Conservation (phyloP, 2,329 filamentous ascomycete species). For the Talaromyces sp. region DNA sequence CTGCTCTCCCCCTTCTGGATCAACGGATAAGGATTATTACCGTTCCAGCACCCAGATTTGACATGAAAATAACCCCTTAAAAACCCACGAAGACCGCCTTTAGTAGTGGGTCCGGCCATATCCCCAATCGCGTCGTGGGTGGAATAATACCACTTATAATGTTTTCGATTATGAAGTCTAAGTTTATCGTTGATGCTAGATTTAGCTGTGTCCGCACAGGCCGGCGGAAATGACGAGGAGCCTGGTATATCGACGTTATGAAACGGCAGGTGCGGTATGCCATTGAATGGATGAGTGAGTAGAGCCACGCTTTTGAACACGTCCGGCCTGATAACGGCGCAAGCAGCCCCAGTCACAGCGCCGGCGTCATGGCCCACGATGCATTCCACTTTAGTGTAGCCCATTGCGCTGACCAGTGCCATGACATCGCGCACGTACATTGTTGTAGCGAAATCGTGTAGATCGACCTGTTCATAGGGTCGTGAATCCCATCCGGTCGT, state of each 20-base stretch:
- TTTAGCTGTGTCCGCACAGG: background rate
- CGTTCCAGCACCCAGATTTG: conserved; percentile 60
- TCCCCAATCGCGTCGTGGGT: conserved; percentile 35
- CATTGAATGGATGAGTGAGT: conserved; percentile 64
- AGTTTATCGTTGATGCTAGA: conserved; percentile 53
- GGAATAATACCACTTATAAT: conserved; percentile 62
- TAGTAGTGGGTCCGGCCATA: conserved; percentile 38
- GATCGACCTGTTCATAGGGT: conserved; percentile 50
- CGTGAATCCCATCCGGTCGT: conserved; percentile 59
- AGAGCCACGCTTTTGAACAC: conserved; percentile 60
- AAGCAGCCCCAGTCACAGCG: conserved; percentile 57
- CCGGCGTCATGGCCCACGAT: conserved; percentile 64
- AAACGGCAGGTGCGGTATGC: conserved; percentile 49
- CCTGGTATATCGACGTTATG: conserved; percentile 35
- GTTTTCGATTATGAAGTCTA: conserved; percentile 56
- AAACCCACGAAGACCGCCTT: conserved; percentile 53
- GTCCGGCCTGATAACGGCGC: conserved; percentile 61
- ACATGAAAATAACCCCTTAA: conserved; percentile 65
- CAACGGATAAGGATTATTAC: conserved; percentile 54
- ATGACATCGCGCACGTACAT: conserved; percentile 61
- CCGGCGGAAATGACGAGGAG: conserved; percentile 8
- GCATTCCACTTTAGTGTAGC: conserved; percentile 55
- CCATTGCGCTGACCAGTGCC: conserved; percentile 58
- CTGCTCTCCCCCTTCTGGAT: background rate
- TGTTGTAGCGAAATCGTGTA: conserved; percentile 56